These are phyloP conservation scores for Agaricus sinodeliciosus DNA, from an alignment of 768 basidiomycete species.

Conservation along the genomic window DNA sequence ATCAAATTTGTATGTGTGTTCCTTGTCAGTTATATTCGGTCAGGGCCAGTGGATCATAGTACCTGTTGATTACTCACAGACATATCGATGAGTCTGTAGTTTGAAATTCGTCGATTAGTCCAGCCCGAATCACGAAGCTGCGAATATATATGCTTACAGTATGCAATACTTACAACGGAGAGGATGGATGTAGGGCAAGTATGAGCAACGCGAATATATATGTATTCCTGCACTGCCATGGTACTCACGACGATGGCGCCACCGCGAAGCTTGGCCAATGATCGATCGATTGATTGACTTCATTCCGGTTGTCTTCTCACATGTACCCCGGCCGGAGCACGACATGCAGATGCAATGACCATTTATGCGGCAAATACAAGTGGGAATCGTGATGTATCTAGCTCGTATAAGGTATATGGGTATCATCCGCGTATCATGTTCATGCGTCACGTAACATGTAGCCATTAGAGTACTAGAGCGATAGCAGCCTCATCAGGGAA, in stretches of 20 bases:
- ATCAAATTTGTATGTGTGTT: conserved; percentile 68
- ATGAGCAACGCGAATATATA: not conserved
- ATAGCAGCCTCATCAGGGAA: not conserved
- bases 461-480: not conserved
- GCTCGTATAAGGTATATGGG: too few species aligned
- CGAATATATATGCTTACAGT: not conserved
- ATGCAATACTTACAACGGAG: not conserved
- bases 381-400: not conserved
- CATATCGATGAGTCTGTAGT: not conserved
- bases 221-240: not conserved
- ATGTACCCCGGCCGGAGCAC: too few species aligned
- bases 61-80: not conserved
- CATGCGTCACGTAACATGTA: not conserved
- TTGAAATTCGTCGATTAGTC: not conserved
- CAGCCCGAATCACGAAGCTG: not conserved
- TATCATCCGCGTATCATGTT: not conserved
- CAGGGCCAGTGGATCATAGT: not conserved
- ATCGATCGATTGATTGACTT: too few species aligned
- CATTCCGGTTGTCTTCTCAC: too few species aligned
- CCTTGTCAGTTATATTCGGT: conserved; percentile 6
- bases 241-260: conserved; percentile 8
- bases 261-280: not conserved
- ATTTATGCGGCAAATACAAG: not conserved
- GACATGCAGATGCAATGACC: too few species aligned
- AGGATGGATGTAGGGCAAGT: not conserved